A percentile compares a stretch with the other conserved stretches of the same genome.
phyloP scores from a whole-genome alignment of 345 rosid species.

The Psidium friedrichsthalianum region DNA sequence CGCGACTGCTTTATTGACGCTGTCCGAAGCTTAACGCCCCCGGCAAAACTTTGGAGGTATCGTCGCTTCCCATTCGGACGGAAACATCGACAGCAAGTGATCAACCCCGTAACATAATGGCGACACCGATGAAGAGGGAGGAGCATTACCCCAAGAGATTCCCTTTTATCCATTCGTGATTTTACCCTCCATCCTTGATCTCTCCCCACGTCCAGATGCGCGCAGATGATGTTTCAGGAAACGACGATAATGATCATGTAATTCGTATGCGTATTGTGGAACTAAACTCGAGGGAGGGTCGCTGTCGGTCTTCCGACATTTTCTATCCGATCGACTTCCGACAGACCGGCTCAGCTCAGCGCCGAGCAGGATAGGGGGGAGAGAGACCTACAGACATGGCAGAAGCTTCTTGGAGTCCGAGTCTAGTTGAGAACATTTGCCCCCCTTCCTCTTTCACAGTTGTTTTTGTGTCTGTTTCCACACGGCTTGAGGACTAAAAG shows the following conservation, averaged over 20 bases:
- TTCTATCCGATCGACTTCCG: not conserved
- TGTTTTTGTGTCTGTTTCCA: not conserved
- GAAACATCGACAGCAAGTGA: not conserved
- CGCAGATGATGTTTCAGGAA: not conserved
- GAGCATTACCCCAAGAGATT: not conserved
- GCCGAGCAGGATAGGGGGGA: not conserved
- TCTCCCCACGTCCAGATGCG: not conserved
- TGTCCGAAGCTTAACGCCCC: not conserved
- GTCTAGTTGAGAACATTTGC: not conserved
- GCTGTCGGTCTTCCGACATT: not conserved
- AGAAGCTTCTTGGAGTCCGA: not conserved
- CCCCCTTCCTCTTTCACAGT: not conserved
- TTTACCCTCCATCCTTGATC: not conserved
- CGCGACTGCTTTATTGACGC: not conserved
- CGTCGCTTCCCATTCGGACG: not conserved
- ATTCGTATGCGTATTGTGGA: not conserved
- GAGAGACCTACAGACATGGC: not conserved
- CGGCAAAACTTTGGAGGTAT: not conserved
- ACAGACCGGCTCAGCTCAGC: not conserved
- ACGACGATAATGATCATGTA: not conserved
- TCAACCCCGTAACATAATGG: not conserved
- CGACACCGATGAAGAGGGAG: not conserved
- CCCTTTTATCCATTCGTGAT: not conserved
- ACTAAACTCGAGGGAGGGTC: not conserved
- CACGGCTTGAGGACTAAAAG: not conserved